Evolutionary conservation across 495 filamentous ascomycete species (phyloP), one percentile per base, ranked within the genome.

Genomic region (Xylaria telfairii): DNA sequence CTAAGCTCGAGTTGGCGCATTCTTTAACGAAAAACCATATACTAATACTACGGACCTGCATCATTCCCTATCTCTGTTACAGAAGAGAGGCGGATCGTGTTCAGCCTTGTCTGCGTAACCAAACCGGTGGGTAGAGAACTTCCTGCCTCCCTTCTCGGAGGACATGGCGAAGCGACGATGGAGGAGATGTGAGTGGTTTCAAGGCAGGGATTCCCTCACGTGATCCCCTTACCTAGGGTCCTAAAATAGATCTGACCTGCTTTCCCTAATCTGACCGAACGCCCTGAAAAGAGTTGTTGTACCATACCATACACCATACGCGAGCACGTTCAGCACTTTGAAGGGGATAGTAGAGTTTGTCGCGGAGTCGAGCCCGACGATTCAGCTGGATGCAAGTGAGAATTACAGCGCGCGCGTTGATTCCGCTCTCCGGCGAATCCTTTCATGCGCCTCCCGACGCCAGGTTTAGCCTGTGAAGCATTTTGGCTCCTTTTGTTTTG

Each of bases 181-280:
- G 54, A 68, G 28, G 66, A 62, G 21, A 46, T 12, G 21, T 28
- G 46, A 24, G 8, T 30, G 9, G 66, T 47, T 46, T 59, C 53
- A 34, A 54, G 24, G 10, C 60, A 65, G 68, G 68, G 68, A 46
- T 64, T 0, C n/a, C 30, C 53, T 44, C 68, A 70, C 68, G 68
- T 70, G 68, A 70, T 65, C 15, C 30, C 19, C n/a, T 28, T 13
- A 59, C 47, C 54, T 15, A 4, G 19, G 26, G 39, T 46, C 68
- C 57, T 41, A 70, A 70, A 70, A 70, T 70, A 70, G 68, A 65
- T 47, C 60, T 59, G 37, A n/a, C 47, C 68, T 57, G 60, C 68
- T 44, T 57, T 65, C 37, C 68, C 68, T 47, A 64, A 64, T 62
- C 68, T 57, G 59, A 64, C 49, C 60, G 49, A 61, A 61, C 67